A percentile compares a stretch with the other conserved stretches of the same genome.
Evolutionary conservation across 495 filamentous ascomycete genomes (phyloP).

Genomic region (Usnea hakonensis): DNA sequence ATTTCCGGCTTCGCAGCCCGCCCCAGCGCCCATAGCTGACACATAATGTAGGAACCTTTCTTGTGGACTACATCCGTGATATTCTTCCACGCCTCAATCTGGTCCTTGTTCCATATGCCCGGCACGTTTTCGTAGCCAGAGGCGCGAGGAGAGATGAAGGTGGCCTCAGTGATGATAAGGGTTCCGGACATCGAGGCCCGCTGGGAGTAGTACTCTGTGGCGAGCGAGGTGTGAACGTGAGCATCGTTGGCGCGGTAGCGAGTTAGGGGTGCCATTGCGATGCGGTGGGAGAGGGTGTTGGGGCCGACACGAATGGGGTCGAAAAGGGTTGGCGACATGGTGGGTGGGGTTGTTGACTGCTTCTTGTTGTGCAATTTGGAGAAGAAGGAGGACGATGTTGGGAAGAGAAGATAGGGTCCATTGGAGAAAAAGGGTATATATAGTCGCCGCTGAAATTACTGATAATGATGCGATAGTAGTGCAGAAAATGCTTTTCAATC

Average conservation of each 20-base stretch:
- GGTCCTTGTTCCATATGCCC: conserved; percentile 54
- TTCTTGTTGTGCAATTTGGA: not conserved
- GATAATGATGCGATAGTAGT: too few relatives aligned
- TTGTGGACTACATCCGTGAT: conserved; percentile 61
- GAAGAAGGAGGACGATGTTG: not conserved
- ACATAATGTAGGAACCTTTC: conserved; percentile 53
- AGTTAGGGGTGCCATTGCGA: conserved; percentile 50
- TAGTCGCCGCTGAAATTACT: not conserved
- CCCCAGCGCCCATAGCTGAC: conserved; percentile 63
- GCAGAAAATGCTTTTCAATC: too few relatives aligned
- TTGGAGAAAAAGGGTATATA: not conserved
- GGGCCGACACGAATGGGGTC: conserved; percentile 44
- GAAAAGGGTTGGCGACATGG: conserved; percentile 37
- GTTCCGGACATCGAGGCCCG: conserved; percentile 52
- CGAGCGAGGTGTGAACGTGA: conserved; percentile 37
- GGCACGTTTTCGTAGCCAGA: conserved; percentile 50
- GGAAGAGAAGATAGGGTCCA: not conserved
- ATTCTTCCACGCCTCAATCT: conserved; percentile 54
- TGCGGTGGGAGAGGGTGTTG: conserved; percentile 44
- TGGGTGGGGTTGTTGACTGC: not conserved
- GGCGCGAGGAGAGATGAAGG: conserved; percentile 50
- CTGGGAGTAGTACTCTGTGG: conserved; percentile 54
- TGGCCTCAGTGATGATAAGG: conserved; percentile 57
- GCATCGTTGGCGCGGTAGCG: conserved; percentile 42
- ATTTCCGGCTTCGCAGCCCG: conserved; percentile 42